Evolutionary conservation across 2,329 filamentous ascomycete genomes (phyloP).

Genomic region (Cladophialophora carrionii): DNA sequence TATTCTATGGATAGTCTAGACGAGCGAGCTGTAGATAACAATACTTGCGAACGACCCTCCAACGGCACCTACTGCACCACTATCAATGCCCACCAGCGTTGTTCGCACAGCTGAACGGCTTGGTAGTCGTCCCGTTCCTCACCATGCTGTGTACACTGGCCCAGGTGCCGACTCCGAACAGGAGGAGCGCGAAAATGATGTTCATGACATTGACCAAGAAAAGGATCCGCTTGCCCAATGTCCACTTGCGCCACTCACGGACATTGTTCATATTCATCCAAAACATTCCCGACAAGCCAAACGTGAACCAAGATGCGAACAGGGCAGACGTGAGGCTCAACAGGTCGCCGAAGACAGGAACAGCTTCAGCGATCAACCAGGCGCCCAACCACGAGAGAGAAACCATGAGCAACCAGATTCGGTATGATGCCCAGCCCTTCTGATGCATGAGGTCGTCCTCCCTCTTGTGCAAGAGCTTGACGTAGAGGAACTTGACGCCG

Average conservation of each 20-base stretch:
- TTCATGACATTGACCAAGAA: conserved; percentile 29
- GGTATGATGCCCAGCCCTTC: conserved; percentile 56
- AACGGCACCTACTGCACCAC: neutral
- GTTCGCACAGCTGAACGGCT: conserved; percentile 25
- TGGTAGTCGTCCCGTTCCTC: conserved; percentile 24
- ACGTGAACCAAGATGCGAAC: conserved; percentile 71
- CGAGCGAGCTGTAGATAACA: conserved; percentile 4
- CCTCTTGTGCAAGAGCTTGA: conserved; percentile 59
- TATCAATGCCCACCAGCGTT: conserved; percentile 16
- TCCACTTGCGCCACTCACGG: conserved; percentile 16
- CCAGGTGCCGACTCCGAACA: conserved; percentile 40
- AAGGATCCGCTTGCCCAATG: conserved; percentile 16
- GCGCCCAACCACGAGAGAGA: conserved; percentile 62
- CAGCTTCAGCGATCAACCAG: conserved; percentile 69
- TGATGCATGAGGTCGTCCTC: conserved; percentile 58
- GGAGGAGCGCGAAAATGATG: conserved; percentile 26
- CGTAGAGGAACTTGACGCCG: conserved; percentile 67
- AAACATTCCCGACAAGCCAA: conserved; percentile 43
- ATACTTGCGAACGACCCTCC: conserved; percentile 6
- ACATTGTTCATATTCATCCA: conserved; percentile 35
- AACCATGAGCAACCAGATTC: conserved; percentile 64
- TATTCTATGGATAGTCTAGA: conserved; percentile 11
- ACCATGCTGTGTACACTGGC: conserved; percentile 38
- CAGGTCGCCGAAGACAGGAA: conserved; percentile 70
- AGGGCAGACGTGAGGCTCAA: conserved; percentile 66